Evolutionary conservation across 2,329 filamentous ascomycete genomes (phyloP).

Genomic region (Fusarium vanettenii): DNA sequence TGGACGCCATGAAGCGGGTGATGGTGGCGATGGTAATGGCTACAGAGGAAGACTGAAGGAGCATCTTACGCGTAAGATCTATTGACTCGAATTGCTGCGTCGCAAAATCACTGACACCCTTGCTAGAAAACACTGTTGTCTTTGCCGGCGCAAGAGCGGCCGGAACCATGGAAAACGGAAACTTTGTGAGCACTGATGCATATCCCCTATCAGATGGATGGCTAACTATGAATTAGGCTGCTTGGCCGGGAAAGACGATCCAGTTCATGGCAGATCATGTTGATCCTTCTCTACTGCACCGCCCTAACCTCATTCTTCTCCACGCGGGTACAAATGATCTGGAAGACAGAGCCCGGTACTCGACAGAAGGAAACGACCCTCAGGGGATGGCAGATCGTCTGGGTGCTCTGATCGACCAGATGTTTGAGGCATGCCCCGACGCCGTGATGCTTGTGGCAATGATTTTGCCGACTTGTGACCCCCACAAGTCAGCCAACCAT

Average conservation of each 20-base stretch:
- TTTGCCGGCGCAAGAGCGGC: neutral
- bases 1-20: neutral
- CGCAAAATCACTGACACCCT: neutral
- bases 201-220: neutral
- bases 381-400: neutral
- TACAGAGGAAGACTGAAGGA: neutral
- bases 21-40: neutral
- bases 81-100: neutral
- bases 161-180: neutral
- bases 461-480: neutral
- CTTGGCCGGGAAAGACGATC: neutral
- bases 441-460: neutral
- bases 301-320: neutral
- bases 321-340: neutral
- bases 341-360: neutral
- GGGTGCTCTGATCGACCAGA: neutral
- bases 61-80: neutral
- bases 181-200: neutral
- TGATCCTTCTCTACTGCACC: neutral
- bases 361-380: neutral
- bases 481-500: neutral
- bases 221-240: neutral
- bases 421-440: neutral
- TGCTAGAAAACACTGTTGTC: neutral
- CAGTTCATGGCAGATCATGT: neutral